Evolutionary conservation across 202 grass and related monocot species (phyloP).

Genomic region (Carex sylvatica): DNA sequence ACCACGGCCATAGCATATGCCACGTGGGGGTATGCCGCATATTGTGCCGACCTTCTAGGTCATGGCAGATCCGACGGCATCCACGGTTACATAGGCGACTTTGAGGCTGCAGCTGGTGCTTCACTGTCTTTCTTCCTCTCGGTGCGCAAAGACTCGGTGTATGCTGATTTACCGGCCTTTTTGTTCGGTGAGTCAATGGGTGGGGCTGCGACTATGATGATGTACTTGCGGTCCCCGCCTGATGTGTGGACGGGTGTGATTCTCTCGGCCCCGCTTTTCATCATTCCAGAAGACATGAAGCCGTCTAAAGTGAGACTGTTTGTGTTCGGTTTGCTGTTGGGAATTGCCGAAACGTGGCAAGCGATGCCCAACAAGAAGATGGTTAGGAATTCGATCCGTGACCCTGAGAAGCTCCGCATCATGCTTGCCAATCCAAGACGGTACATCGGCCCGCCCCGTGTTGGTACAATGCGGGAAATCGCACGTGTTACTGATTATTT

Average conservation of each 20-base stretch:
- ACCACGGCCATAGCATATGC: slow-evolving; percentile 52
- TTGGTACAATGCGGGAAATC: slow-evolving; percentile 73
- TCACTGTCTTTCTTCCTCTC: slow-evolving; percentile 65
- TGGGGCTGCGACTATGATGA: slow-evolving; percentile 50
- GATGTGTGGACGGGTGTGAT: slow-evolving; percentile 53
- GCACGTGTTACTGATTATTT: slow-evolving; percentile 42
- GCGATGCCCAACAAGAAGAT: slow-evolving; percentile 59
- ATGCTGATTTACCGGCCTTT: slow-evolving; percentile 47
- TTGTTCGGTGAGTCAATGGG: slow-evolving; percentile 78
- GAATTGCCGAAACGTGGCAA: slow-evolving; percentile 61
- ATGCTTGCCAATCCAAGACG: slow-evolving; percentile 51
- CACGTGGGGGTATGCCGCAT: slow-evolving; percentile 60
- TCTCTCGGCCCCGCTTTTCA: slow-evolving; percentile 60
- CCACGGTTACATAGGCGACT: slow-evolving; percentile 48
- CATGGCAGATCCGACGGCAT: slow-evolving; percentile 67
- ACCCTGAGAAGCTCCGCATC: slow-evolving; percentile 36
- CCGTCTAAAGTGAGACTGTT: slow-evolving; percentile 48
- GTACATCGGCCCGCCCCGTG: slow-evolving; percentile 42
- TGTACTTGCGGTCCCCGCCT: slow-evolving; percentile 55
- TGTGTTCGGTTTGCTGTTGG: slow-evolving; percentile 62
- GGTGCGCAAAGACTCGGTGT: slow-evolving; percentile 18
- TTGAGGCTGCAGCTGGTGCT: slow-evolving; percentile 46
- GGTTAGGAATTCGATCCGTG: slow-evolving; percentile 41
- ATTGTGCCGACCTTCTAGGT: slow-evolving; percentile 64
- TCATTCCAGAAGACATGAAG: slow-evolving; percentile 59